Conservation (phyloP, 202 grass and related monocot species). For the Panicum hallii region DNA sequence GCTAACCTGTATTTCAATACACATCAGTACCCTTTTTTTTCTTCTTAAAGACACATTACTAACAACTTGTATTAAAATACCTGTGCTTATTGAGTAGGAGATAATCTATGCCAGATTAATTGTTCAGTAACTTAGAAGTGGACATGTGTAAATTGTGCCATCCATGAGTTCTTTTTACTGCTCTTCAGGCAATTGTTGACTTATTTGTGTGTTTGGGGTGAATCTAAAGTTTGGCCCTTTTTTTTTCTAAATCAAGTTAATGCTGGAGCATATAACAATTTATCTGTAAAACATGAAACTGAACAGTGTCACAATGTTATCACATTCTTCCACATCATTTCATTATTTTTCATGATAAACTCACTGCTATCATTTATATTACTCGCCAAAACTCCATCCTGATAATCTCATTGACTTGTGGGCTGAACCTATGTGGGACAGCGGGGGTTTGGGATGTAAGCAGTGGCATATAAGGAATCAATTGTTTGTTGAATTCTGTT, state of each 20-base stretch:
- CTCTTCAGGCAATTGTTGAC: background rate
- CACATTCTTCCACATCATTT: background rate
- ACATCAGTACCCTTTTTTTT: background rate
- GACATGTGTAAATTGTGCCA: background rate
- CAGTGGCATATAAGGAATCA: background rate
- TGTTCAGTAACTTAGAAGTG: background rate
- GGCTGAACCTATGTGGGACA: background rate
- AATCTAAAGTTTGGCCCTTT: background rate
- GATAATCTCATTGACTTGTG: background rate
- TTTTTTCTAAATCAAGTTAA: background rate
- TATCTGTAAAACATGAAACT: background rate
- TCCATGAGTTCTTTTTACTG: background rate
- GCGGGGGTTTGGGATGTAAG: background rate
- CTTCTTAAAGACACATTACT: background rate
- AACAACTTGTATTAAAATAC: background rate
- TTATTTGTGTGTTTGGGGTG: background rate
- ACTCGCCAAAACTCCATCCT: background rate
- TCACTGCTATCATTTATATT: background rate
- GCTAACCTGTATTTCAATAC: background rate
- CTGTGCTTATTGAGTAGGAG: background rate
- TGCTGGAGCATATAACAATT: background rate
- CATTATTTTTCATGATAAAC: conserved; percentile 16
- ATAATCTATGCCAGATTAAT: background rate
- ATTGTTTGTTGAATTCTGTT: conserved; percentile 10
- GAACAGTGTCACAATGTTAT: background rate